These are phyloP conservation scores for Metschnikowia lachancei DNA, from an alignment of 805 yeast species.

Conservation along the genomic window DNA sequence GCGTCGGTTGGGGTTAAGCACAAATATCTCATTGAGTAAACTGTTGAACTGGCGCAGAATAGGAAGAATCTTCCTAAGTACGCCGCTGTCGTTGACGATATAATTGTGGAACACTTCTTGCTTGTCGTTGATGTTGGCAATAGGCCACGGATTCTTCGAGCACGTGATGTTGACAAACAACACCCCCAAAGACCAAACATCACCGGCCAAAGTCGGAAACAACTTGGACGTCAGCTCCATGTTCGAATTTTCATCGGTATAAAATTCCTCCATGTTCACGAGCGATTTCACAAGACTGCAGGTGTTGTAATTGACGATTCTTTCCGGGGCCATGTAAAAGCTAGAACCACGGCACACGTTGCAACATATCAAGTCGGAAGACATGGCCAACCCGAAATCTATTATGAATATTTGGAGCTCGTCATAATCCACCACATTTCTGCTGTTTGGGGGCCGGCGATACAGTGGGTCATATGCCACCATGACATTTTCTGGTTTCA, in stretches of 20 bases:
- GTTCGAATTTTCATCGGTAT: conserved; percentile 16
- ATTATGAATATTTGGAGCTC: conserved; percentile 62
- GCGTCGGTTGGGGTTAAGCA: conserved; percentile 49
- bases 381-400: conserved; percentile 88
- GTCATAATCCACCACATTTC: conserved; percentile 34
- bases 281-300: conserved; percentile 25
- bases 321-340: conserved; percentile 92
- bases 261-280: conserved; percentile 32
- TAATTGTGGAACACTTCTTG: conserved; percentile 60
- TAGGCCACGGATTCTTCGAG: conserved; percentile 87
- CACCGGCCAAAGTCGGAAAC: conserved; percentile 74
- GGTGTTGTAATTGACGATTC: conserved; percentile 49
- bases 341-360: conserved; percentile 82
- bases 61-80: conserved; percentile 68
- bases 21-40: conserved; percentile 47
- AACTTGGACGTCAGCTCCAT: conserved; percentile 28
- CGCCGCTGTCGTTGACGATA: conserved; percentile 46
- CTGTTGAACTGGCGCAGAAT: conserved; percentile 59
- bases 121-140: conserved; percentile 61
- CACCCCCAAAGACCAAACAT: conserved; percentile 84
- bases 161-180: conserved; percentile 77
- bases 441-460: conserved; percentile 16
- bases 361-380: conserved; percentile 53
- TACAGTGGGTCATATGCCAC: conserved; percentile 30
- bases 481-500: conserved; percentile 44